Base-by-base conservation (phyloP, 1,284 basidiomycete species). In the Tremellales sp. region DNA sequence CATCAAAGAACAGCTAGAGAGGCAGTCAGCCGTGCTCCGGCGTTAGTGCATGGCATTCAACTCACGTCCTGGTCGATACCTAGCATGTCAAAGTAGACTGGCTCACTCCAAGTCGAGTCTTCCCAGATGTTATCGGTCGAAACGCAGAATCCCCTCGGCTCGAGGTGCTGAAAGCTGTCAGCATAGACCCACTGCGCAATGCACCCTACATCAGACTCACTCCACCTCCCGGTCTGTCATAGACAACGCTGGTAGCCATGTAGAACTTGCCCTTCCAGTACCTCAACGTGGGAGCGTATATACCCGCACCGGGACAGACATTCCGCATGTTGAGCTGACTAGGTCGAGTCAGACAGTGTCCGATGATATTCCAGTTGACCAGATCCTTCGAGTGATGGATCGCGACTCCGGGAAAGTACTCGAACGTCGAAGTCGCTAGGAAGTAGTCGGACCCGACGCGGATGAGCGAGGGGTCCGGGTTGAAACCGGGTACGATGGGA, bases 401-500 rank as follows among this genome's bases (percentile, higher is more conserved):
- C 3, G 64, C 62, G 3, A 61, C 47, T 4, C 57, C 64, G 23
- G 64, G 64, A 37, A 63, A 64, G 50, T 49, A 63, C 40, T 64
- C 60, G 41, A 67, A 67, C 11, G 61, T 58, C 6, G 51, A 55
- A 1, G 64, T 64, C 2, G 57, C 48, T 22, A 58, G 35, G 44
- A 52, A 61, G 51, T 56, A 59, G 19, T 40, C 39, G 15, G 19
- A 22, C 4, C 39, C 39, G 8, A 59, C 57, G 23, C 46, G 48
- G 37, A 53, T 49, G 35, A 65, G 54, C 4, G 65, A 58, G 2
- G 65, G 65, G 42, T 67, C 61, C 7, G 65, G 63, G 53, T 67
- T 65, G 58, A 63, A 65, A 15, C 65, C 63, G 6, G 63, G 54
- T 1, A 62, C 36, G 48, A 67, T 62, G 5, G 61, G 63, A 46